A percentile compares a stretch with the other conserved stretches of the same genome.
phyloP scores from a whole-genome alignment of 805 yeast species.

The Metschnikowia santaceciliae region DNA sequence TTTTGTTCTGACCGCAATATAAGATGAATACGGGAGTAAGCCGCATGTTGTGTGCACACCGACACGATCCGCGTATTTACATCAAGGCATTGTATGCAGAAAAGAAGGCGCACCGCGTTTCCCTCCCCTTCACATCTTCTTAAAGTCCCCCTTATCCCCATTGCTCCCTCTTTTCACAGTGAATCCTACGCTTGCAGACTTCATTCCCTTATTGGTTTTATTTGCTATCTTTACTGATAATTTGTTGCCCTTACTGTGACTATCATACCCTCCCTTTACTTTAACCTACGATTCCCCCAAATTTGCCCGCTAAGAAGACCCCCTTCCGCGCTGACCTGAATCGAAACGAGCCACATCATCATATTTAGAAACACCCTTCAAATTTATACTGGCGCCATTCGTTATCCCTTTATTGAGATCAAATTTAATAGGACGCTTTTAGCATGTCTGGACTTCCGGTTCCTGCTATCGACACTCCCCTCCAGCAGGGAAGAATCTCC shows the following conservation, averaged over 20 bases:
- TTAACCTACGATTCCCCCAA: neutral
- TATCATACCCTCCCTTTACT: neutral
- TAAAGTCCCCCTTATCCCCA: conserved; percentile 9
- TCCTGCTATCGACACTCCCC: conserved; percentile 23
- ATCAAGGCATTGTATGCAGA: conserved; percentile 4
- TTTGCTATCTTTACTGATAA: neutral
- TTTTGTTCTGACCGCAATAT: neutral
- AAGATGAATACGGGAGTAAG: neutral
- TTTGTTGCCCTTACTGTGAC: neutral
- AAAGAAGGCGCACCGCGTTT: conserved; percentile 9
- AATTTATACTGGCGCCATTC: neutral
- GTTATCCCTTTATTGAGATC: neutral
- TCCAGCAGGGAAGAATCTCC: conserved; percentile 25
- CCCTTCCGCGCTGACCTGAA: neutral
- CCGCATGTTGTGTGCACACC: conserved; percentile 7
- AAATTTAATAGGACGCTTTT: neutral
- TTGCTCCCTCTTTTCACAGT: conserved; percentile 2
- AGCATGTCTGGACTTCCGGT: conserved; percentile 5
- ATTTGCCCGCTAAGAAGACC: neutral
- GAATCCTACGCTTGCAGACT: neutral
- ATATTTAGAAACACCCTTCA: neutral
- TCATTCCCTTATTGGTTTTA: neutral
- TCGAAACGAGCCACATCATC: neutral
- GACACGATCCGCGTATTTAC: conserved; percentile 12
- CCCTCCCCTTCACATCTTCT: conserved; percentile 8